Evolutionary conservation across 805 yeast genomes (phyloP), one percentile per base, ranked within the genome.

Genomic region (Tetrapisispora arboricola): DNA sequence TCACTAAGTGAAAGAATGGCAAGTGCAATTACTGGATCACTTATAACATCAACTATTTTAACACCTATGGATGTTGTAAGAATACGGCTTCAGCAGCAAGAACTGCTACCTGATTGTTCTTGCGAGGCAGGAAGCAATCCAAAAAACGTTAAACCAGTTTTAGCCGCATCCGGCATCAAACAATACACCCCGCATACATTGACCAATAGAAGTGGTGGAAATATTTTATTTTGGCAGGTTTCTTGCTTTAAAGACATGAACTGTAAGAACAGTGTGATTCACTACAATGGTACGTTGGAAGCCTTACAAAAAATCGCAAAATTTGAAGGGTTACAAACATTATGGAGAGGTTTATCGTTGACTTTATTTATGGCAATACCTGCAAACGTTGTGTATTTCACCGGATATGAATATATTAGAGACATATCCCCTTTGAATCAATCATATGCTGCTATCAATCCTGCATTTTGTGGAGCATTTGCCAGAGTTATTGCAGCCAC

Each of bases 351-450:
- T 0, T 69, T 92, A 8, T 75, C 90, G 0, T 58, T 90, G 24
- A 85, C 94, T 0, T 63, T 92, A 16, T 43, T 82, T 12, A 92
- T 92, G 94, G 85, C 96, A 0, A 71, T 88, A 1, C 98, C 98
- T 1, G 74, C 96, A 0, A 92, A 90, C 51, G 83, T 92, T 45
- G 88, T 92, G 6, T 92, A 92, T 60, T 92, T 86, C 64, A 83
- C 94, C 1, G 95, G 96, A 0, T 92, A 92, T 58, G 98, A 92
- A 51, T 75, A 80, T 45, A 65, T 90, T 36, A 66, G 95, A 49
- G 95, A 85, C 52, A 62, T 68, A n/a, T 78, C 90, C 0, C 80
- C 86, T 0, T 51, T 83, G 18, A 51, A 55, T 7, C 46, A 61
- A 1, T 55, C 21, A 3, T 47, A 47, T 47, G 52, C 62, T 55